Percentiles rank a stretch among this genome's conserved stretches.
phyloP scores from a whole-genome alignment of 495 filamentous ascomycete species.

The Hypoxylon lenormandii region DNA sequence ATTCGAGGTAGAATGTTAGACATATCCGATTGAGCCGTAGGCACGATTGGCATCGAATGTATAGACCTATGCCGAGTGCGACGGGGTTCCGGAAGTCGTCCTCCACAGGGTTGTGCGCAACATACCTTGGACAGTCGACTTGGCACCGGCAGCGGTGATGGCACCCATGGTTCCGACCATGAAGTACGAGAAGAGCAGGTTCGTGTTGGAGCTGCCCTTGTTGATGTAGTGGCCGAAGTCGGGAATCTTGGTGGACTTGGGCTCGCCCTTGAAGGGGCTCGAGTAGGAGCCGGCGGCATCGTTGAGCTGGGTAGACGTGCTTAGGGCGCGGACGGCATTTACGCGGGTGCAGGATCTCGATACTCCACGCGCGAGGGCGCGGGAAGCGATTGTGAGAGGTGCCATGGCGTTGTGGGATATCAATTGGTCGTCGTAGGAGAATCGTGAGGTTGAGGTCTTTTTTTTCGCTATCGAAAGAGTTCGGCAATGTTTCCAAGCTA shows the following conservation, averaged over 20 bases:
- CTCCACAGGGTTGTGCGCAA: constrained; percentile 23
- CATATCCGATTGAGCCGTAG: neutral
- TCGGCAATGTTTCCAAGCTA: constrained; percentile 43
- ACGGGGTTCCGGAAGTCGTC: constrained; percentile 2
- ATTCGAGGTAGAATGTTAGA: constrained; percentile 27
- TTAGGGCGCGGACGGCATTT: constrained; percentile 60
- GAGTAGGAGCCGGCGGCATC: constrained; percentile 56
- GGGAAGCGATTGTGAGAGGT: constrained; percentile 61
- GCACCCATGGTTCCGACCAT: constrained; percentile 96
- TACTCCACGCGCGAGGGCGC: constrained; percentile 60
- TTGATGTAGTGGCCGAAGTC: constrained; percentile 89
- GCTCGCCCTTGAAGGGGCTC: constrained; percentile 72
- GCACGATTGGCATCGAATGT: neutral
- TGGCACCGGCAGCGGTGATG: constrained; percentile 89
- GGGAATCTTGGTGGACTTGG: constrained; percentile 75
- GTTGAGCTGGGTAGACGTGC: constrained; percentile 56
- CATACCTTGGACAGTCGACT: constrained; percentile 96
- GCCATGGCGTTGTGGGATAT: constrained; percentile 56
- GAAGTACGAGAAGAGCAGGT: constrained; percentile 95
- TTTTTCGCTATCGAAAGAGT: constrained; percentile 54
- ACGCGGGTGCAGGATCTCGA: constrained; percentile 48
- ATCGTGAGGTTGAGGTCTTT: constrained; percentile 63
- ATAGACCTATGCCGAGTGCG: too few species aligned
- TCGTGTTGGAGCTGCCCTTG: constrained; percentile 70
- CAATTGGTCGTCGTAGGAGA: constrained; percentile 53